Evolutionary conservation across 768 basidiomycete species (phyloP).

Genomic region (Sporobolomyces pararoseus): DNA sequence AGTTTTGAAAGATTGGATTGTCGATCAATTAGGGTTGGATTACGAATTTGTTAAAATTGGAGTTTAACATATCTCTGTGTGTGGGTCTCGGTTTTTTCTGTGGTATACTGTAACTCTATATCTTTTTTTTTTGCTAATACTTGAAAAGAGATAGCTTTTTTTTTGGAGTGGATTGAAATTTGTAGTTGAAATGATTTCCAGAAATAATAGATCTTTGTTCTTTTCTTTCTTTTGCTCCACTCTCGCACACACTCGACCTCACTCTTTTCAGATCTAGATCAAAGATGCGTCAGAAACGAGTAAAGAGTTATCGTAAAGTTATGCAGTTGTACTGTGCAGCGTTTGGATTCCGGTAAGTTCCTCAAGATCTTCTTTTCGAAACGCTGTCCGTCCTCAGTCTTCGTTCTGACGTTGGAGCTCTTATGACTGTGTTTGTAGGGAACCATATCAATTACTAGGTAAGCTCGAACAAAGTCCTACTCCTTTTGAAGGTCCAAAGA

Average conservation of each 20-base stretch:
- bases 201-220: too few relatives aligned
- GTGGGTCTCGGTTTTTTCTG: too few relatives aligned
- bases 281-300: constrained; percentile 87
- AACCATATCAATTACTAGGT: constrained; percentile 92
- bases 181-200: too few relatives aligned
- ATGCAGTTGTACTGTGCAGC: constrained; percentile 83
- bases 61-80: not conserved
- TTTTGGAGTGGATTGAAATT: too few relatives aligned
- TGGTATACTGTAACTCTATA: too few relatives aligned
- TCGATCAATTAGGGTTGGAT: not conserved
- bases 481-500: constrained; percentile 1
- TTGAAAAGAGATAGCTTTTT: too few relatives aligned
- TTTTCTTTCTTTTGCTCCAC: too few relatives aligned
- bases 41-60: constrained; percentile 1
- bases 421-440: constrained; percentile 43
- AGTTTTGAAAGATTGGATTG: constrained; percentile 26
- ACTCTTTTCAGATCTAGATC: not conserved
- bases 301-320: constrained; percentile 88
- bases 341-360: constrained; percentile 68
- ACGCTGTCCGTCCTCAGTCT: not conserved
- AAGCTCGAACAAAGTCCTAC: constrained; percentile 45
- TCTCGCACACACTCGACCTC: too few relatives aligned
- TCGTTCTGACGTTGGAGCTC: too few relatives aligned
- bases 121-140: too few relatives aligned
- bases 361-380: too few relatives aligned